Evolutionary conservation across 2,329 filamentous ascomycete species (phyloP).

Genomic region (Lachnellula cervina): DNA sequence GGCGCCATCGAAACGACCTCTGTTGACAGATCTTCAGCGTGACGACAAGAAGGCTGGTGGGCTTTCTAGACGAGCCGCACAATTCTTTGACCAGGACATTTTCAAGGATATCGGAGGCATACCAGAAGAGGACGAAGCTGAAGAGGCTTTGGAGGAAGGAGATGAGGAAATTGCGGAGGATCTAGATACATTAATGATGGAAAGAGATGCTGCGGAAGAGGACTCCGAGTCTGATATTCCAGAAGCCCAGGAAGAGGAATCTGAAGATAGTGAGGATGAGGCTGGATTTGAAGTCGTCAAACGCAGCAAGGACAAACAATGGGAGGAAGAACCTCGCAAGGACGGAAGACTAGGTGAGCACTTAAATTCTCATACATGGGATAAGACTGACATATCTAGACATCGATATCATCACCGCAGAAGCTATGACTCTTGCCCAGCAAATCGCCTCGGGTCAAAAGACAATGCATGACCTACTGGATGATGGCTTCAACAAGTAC

Average conservation of each 20-base stretch:
- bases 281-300: slow-evolving; percentile 61
- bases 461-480: slow-evolving; percentile 71
- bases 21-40: slow-evolving; percentile 60
- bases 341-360: slow-evolving; percentile 57
- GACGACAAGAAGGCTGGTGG: slow-evolving; percentile 46
- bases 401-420: slow-evolving; percentile 98
- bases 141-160: slow-evolving; percentile 34
- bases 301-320: slow-evolving; percentile 49
- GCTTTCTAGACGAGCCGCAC: slow-evolving; percentile 77
- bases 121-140: slow-evolving; percentile 50
- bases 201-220: slow-evolving; percentile 30
- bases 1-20: slow-evolving; percentile 37
- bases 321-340: slow-evolving; percentile 61
- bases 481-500: slow-evolving; percentile 91
- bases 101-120: slow-evolving; percentile 77
- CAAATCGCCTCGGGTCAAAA: slow-evolving; percentile 83
- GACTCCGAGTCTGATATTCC: slow-evolving; percentile 22
- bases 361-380: neutral
- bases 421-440: slow-evolving; percentile 97
- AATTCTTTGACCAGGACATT: slow-evolving; percentile 93
- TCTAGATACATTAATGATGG: slow-evolving; percentile 31
- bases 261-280: slow-evolving; percentile 33
- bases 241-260: slow-evolving; percentile 34
- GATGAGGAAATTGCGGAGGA: slow-evolving; percentile 38
- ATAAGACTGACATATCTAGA: slow-evolving; percentile 46